These are phyloP conservation scores for Hymenoscyphus occultus DNA, from an alignment of 2,329 filamentous ascomycete species.

Conservation along the genomic window DNA sequence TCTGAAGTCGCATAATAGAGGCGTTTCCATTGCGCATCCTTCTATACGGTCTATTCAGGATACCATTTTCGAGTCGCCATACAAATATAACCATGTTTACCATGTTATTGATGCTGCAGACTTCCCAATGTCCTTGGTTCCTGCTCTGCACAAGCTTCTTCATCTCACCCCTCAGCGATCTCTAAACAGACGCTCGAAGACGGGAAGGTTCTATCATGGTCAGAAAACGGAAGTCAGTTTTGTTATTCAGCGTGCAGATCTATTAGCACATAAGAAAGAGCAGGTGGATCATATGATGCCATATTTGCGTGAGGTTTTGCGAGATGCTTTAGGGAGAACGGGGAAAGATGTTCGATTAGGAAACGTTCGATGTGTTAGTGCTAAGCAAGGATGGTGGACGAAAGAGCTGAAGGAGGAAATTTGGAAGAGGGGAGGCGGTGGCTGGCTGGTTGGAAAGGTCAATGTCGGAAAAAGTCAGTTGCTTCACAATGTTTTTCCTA, in stretches of 20 bases:
- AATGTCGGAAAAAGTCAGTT: slow-evolving; percentile 96
- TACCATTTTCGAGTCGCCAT: slow-evolving; percentile 83
- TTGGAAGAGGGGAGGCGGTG: slow-evolving; percentile 75
- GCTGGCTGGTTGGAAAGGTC: slow-evolving; percentile 97
- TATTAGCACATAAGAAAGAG: slow-evolving; percentile 78
- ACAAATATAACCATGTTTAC: slow-evolving; percentile 91
- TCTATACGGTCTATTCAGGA: slow-evolving; percentile 76
- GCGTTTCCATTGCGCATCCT: slow-evolving; percentile 73
- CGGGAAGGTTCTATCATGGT: slow-evolving; percentile 62
- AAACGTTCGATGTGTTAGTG: slow-evolving; percentile 82
- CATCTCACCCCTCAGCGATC: slow-evolving; percentile 72
- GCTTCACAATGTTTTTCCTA: slow-evolving; percentile 84
- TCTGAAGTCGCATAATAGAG: slow-evolving; percentile 71
- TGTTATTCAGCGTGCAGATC: slow-evolving; percentile 83
- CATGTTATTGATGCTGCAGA: slow-evolving; percentile 94
- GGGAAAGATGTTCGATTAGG: slow-evolving; percentile 76
- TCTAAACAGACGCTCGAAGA: slow-evolving; percentile 73
- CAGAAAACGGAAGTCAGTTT: slow-evolving; percentile 79
- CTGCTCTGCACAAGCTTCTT: slow-evolving; percentile 68
- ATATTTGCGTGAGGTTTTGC: slow-evolving; percentile 73
- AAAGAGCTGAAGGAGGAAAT: slow-evolving; percentile 82
- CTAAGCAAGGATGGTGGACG: slow-evolving; percentile 88
- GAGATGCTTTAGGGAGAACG: slow-evolving; percentile 67
- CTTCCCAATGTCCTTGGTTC: slow-evolving; percentile 90
- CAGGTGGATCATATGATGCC: slow-evolving; percentile 86